phyloP scores from a whole-genome alignment of 2,329 filamentous ascomycete genomes.

The Monosporascus cannonballus region DNA sequence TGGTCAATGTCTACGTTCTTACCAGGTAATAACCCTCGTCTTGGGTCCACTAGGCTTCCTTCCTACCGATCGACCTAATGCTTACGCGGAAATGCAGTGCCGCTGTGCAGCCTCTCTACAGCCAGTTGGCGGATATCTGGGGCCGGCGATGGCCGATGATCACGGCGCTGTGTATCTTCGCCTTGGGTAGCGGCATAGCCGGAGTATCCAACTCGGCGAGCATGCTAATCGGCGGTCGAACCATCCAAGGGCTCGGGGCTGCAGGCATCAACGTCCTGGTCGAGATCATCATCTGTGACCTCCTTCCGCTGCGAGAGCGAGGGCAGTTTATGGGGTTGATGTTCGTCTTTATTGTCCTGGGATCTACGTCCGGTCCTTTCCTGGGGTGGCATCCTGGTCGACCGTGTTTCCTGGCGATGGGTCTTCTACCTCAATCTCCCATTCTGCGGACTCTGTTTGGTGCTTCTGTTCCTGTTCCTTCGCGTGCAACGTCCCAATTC shows the following conservation, averaged over 20 bases:
- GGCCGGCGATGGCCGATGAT: conserved; percentile 34
- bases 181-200: conserved; percentile 37
- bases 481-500: background rate
- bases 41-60: conserved; percentile 4
- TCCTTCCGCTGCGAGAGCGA: conserved; percentile 39
- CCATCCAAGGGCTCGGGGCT: conserved; percentile 36
- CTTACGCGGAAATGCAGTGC: background rate
- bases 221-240: conserved; percentile 33
- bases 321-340: conserved; percentile 31
- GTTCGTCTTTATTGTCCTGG: conserved; percentile 5
- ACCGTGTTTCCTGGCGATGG: background rate
- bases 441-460: background rate
- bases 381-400: background rate
- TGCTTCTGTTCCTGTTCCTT: background rate
- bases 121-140: conserved; percentile 39
- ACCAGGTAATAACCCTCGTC: conserved; percentile 7
- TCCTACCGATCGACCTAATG: conserved; percentile 2
- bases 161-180: conserved; percentile 33
- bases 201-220: conserved; percentile 30
- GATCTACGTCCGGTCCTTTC: background rate
- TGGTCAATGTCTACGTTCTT: conserved; percentile 13
- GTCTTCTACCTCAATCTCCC: background rate
- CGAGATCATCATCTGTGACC: conserved; percentile 40
- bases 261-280: conserved; percentile 34
- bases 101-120: conserved; percentile 37